These are phyloP conservation scores for Marsdenia floribunda DNA, from an alignment of 257 asterid genomes.

Conservation along the genomic window DNA sequence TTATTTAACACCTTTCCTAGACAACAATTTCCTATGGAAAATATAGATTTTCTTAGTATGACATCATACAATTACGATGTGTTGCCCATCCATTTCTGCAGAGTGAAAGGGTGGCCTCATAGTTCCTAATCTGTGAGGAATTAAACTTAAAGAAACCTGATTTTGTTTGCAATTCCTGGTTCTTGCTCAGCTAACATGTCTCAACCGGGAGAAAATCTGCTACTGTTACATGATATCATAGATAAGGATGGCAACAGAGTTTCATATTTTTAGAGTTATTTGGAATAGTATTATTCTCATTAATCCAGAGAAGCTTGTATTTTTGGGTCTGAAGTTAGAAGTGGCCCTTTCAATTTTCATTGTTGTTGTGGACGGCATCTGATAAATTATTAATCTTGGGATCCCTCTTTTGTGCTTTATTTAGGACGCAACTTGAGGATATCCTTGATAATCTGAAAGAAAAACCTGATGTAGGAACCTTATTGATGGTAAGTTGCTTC, in stretches of 20 bases:
- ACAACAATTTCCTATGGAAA: no score
- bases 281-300: neutral
- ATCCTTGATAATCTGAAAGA: slow-evolving; percentile 87
- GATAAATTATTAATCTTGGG: slow-evolving; percentile 6
- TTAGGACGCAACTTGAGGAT: slow-evolving; percentile 63
- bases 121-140: neutral
- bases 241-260: neutral
- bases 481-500: slow-evolving; percentile 52
- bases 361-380: neutral
- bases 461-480: slow-evolving; percentile 91
- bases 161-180: neutral
- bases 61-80: neutral
- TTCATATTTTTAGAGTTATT: neutral
- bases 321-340: neutral
- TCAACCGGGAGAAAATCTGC: neutral
- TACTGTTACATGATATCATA: neutral
- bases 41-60: neutral
- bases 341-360: neutral
- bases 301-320: neutral
- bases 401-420: slow-evolving; percentile 14
- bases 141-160: neutral
- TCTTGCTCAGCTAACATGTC: neutral
- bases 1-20: neutral
- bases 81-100: neutral
- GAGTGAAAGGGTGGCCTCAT: neutral